Evolutionary conservation across 805 yeast genomes (phyloP).

Genomic region (Candida ponderosae): DNA sequence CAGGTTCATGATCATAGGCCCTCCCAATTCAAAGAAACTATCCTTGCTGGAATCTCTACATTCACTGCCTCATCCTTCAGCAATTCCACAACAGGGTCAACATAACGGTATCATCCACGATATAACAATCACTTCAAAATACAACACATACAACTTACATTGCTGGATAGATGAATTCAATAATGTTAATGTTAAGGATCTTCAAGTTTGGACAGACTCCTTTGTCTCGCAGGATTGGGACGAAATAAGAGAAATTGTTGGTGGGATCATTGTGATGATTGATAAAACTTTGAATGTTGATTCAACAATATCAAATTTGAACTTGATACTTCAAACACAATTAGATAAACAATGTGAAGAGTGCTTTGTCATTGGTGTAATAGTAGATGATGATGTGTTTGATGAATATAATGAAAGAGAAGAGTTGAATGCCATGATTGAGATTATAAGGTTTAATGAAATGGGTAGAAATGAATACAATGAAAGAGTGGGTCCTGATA

Average conservation of each 20-base stretch:
- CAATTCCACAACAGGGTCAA: background rate
- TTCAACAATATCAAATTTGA: conserved; percentile 11
- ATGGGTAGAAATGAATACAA: conserved; percentile 32
- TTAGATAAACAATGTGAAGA: background rate
- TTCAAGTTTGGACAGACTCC: conserved; percentile 31
- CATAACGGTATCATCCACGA: conserved; percentile 3
- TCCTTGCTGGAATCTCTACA: background rate
- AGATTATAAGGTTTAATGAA: conserved; percentile 27
- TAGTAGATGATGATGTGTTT: conserved; percentile 5
- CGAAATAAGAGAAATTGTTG: conserved; percentile 35
- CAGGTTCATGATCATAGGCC: background rate
- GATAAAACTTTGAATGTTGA: conserved; percentile 10
- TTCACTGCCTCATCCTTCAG: background rate
- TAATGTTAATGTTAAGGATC: background rate
- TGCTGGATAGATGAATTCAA: conserved; percentile 22
- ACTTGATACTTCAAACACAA: conserved; percentile 6
- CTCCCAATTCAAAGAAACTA: background rate
- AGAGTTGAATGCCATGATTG: conserved; percentile 33
- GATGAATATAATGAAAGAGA: conserved; percentile 11
- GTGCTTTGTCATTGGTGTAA: background rate
- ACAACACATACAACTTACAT: conserved; percentile 21
- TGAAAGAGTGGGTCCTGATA: conserved; percentile 34
- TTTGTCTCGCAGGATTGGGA: conserved; percentile 26
- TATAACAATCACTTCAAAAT: conserved; percentile 21
- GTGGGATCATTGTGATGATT: conserved; percentile 35